Percentiles rank a stretch among this genome's conserved stretches.
Evolutionary conservation across 257 asterid species (phyloP).

Genomic region (Voacanga thouarsii): DNA sequence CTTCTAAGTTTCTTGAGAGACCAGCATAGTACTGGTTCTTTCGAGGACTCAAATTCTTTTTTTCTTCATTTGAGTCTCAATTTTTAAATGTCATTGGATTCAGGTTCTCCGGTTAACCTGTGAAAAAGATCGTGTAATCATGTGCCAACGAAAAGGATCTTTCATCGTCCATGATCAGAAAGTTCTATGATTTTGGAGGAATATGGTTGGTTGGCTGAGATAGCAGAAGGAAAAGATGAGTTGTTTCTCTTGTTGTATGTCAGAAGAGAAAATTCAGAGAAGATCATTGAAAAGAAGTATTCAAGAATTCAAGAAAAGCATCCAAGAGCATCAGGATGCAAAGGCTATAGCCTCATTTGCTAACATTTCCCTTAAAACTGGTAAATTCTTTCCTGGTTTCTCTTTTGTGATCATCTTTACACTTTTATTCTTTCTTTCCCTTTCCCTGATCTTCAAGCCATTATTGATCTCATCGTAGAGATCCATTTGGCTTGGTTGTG

Average conservation of each 20-base stretch:
- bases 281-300: constrained; percentile 29
- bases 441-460: not conserved
- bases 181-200: constrained; percentile 20
- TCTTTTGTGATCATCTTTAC: not conserved
- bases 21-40: constrained; percentile 43
- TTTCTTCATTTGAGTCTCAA: constrained; percentile 15
- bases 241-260: constrained; percentile 74
- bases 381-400: constrained; percentile 10
- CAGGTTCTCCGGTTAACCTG: not conserved
- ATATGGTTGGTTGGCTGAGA: constrained; percentile 27
- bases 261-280: constrained; percentile 32
- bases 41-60: constrained; percentile 28
- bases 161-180: not conserved
- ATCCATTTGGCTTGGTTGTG: not conserved
- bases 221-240: constrained; percentile 40
- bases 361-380: constrained; percentile 34
- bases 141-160: not conserved
- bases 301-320: constrained; percentile 23
- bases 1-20: constrained; percentile 48
- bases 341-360: constrained; percentile 30
- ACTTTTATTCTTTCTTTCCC: not conserved
- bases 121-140: not conserved
- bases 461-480: not conserved
- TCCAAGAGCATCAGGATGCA: constrained; percentile 11
- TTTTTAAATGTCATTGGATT: not conserved